phyloP scores from a whole-genome alignment of 257 asterid species.

The Henckelia pumila region DNA sequence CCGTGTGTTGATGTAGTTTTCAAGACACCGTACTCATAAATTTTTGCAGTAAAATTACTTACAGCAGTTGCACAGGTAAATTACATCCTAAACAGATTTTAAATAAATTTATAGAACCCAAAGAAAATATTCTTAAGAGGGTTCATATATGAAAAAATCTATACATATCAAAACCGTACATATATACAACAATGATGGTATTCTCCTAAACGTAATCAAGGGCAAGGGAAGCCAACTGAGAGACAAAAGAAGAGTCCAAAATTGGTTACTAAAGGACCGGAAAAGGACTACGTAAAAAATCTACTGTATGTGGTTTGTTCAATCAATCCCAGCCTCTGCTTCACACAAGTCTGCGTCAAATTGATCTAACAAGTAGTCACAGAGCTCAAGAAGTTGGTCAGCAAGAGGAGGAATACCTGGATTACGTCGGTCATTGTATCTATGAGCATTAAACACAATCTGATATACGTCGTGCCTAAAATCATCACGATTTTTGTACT shows the following conservation, averaged over 20 bases:
- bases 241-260: slow-evolving; percentile 3
- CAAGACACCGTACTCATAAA: too few relatives aligned
- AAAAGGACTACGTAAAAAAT: background rate
- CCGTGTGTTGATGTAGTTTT: background rate
- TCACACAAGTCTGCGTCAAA: slow-evolving; percentile 51
- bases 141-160: background rate
- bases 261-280: background rate
- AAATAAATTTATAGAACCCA: background rate
- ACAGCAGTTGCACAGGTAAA: background rate
- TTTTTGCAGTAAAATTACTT: background rate
- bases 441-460: slow-evolving; percentile 78
- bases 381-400: slow-evolving; percentile 88
- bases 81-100: background rate
- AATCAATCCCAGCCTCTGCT: slow-evolving; percentile 82
- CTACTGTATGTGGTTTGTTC: slow-evolving; percentile 19
- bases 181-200: slow-evolving; percentile 24
- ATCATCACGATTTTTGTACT: slow-evolving; percentile 74
- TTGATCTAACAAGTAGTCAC: slow-evolving; percentile 69
- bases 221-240: slow-evolving; percentile 13
- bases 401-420: slow-evolving; percentile 99
- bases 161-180: background rate
- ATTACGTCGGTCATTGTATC: slow-evolving; percentile 69
- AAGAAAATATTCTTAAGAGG: background rate
- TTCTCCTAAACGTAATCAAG: slow-evolving; percentile 28
- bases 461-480: slow-evolving; percentile 84